phyloP scores from a whole-genome alignment of 2,329 filamentous ascomycete species.

The Thielaviopsis musarum region DNA sequence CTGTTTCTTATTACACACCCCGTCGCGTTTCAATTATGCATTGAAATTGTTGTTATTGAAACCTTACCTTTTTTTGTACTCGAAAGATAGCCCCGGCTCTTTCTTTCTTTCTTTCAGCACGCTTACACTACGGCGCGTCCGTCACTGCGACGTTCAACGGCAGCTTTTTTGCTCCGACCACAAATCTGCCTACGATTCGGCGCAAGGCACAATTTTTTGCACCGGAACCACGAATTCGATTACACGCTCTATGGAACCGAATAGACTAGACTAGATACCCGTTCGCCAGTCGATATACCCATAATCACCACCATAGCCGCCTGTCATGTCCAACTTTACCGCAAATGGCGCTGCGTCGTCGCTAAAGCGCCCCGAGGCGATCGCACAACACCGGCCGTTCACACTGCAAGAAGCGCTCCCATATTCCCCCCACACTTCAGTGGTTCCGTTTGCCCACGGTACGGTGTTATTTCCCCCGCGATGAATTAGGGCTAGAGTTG shows the following conservation, averaged over 20 bases:
- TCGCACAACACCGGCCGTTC: slow-evolving; percentile 27
- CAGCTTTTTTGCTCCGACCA: background rate
- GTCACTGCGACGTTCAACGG: background rate
- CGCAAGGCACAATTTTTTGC: background rate
- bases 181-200: background rate
- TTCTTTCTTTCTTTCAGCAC: background rate
- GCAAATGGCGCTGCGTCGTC: slow-evolving; percentile 8
- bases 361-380: slow-evolving; percentile 7
- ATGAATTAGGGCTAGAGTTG: background rate
- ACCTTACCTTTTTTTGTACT: background rate
- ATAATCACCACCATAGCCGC: background rate
- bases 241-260: background rate
- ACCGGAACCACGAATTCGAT: background rate
- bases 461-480: slow-evolving; percentile 12
- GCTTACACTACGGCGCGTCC: background rate
- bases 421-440: slow-evolving; percentile 68
- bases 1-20: background rate
- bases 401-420: slow-evolving; percentile 60
- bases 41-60: background rate
- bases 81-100: background rate
- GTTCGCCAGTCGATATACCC: background rate
- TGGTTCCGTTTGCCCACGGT: slow-evolving; percentile 65
- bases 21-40: slow-evolving; percentile 1
- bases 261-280: background rate
- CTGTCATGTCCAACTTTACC: slow-evolving; percentile 4